Base-by-base conservation (phyloP, 352 stramenopile species). In the Globisporangium acanthophoron region DNA sequence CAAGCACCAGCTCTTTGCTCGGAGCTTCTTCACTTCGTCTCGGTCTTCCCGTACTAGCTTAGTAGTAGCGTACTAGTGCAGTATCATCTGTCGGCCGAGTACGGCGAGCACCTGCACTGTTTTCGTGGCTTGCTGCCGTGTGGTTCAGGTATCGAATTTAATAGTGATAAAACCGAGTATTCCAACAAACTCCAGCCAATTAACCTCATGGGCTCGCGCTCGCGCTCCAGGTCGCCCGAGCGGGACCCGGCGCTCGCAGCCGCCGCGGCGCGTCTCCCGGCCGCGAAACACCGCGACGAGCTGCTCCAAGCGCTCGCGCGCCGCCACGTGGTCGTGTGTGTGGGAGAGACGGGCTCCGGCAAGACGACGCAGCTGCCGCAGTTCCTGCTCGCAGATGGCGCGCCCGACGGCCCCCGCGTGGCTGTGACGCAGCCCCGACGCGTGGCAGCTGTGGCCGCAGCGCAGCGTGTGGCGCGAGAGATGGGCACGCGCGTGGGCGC, bases 401-500 rank as follows among this genome's bases (percentile, higher is more conserved):
- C n/a, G 48, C 71, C 24, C 24, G 24, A 27, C 24, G 24, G 1
- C 24, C 24, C 24, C 24, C 24, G 71, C 49, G 69, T 95, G 33
- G 94, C 83, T 4, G 94, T 96, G 58, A 97, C 81, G 60, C 96
- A 99, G 67, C 85, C 85, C 6, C 80, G 98, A 35, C 88, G 97
- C 51, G 96, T 99, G 5, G 97, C 97, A 33, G 97, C 97, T 13
- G 98, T 99, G 71, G 93, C 88, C 9, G 97, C 99, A 11, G 97
- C 98, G 0, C 84, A 97, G 49, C 96, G 98, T 57, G 98, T 99
- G 3, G 90, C 96, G 2, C 70, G 98, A 54, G 97, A 99, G 70
- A 97, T 99, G 84, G 88, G 93, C 54, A 72, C 70, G 24, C 35
- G 55, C 5, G 68, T 77, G 2, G 76, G 73, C 44, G 58, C 54